Base-by-base conservation (phyloP, 2,329 filamentous ascomycete genomes). In the Pyrenochaeta sp. region DNA sequence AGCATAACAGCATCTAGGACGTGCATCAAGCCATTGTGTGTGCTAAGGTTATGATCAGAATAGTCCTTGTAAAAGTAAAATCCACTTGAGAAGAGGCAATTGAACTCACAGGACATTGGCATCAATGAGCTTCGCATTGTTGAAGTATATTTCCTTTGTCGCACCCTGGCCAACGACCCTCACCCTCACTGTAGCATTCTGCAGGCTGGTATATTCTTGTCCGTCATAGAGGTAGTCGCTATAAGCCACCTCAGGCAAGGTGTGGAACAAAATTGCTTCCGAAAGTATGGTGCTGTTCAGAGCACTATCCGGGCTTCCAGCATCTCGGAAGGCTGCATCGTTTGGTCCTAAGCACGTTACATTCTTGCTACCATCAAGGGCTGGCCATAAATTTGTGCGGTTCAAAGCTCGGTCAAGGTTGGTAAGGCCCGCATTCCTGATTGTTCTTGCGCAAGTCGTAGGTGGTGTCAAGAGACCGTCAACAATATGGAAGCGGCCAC, bases 51-150 rank as follows among this genome's bases (percentile, higher is more conserved):
- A 2, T 35, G 9, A 13, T 39, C 18, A 44, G 31, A 5, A 19
- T 18, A 3, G 5, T 3, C 6, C 6, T 14, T 2, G 3, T 9
- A 8, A 30, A 19, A 34, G 15, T 15, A 17, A 4, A 2, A 14
- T 9, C 20, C 2, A 2, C 4, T 22, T 3, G 9, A 8, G 9
- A 24, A 35, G 21, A 6, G 7, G 11, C 9, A 17, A 21, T 6
- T 18, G 14, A 7, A 57, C 55, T 49, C 42, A 61, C 58, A 59
- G 31, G 2, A 61, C 53, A 43, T 61, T 61, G 6, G 53, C 53
- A 34, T 61, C 41, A 4, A 61, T 28, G 10, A 60, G 39, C 32
- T 48, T 60, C 8, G 55, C 58, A 31, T 61, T 61, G 23, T 60
- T 61, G 32, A 61, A 61, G 37, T 44, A 61, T 15, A 58, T 53